Percentiles rank a stretch among this genome's conserved stretches.
Evolutionary conservation across 139 green algal genomes (phyloP).

Genomic region (Diplosphaera chodatii): DNA sequence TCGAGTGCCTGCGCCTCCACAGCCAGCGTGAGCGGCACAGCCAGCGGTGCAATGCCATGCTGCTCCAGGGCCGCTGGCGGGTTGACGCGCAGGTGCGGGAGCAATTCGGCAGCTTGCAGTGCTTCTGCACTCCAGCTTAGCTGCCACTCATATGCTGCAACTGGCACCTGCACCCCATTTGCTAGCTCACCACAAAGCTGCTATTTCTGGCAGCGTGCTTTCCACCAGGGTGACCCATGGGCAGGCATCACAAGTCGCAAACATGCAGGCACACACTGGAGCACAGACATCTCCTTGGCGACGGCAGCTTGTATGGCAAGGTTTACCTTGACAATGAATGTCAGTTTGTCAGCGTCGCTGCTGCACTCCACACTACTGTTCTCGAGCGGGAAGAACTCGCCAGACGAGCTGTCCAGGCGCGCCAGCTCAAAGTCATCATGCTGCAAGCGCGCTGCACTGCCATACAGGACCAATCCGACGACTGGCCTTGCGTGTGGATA

Average conservation of each 20-base stretch:
- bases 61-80: not conserved
- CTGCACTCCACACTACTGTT: too few relatives aligned
- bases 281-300: too few relatives aligned
- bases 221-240: too few relatives aligned
- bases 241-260: too few relatives aligned
- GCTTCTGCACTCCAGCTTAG: not conserved
- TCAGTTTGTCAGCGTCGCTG: too few relatives aligned
- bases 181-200: too few relatives aligned
- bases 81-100: conserved; percentile 21
- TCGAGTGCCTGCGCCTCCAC: conserved; percentile 8
- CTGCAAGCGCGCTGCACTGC: not conserved
- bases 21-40: conserved; percentile 18
- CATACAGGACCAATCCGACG: too few relatives aligned
- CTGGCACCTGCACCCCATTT: not conserved
- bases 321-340: too few relatives aligned
- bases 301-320: too few relatives aligned
- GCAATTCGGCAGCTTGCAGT: conserved; percentile 1
- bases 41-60: not conserved
- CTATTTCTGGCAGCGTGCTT: too few relatives aligned
- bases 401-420: conserved; percentile 1
- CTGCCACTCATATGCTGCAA: conserved; percentile 12
- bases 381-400: too few relatives aligned
- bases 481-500: conserved; percentile 17
- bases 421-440: not conserved
- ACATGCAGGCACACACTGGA: too few relatives aligned